Conservation (phyloP, 805 yeast species). For the Blastobotrys peoriensis region DNA sequence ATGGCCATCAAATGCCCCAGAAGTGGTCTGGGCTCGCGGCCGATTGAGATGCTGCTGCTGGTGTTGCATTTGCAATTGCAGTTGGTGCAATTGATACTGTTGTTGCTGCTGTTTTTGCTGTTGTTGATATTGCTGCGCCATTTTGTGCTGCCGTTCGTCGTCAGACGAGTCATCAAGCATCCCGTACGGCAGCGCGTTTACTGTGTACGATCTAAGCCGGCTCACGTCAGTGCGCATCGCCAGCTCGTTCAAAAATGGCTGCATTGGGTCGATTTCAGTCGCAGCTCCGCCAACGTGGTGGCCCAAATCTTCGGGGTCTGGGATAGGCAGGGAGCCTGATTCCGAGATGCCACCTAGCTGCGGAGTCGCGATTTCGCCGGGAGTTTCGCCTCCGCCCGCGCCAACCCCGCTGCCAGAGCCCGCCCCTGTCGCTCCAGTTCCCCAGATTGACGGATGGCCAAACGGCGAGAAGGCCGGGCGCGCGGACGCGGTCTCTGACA, state of each 20-base stretch:
- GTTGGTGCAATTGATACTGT: slow-evolving; percentile 4
- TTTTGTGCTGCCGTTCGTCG: slow-evolving; percentile 11
- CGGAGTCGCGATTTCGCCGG: slow-evolving; percentile 17
- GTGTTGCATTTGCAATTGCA: slow-evolving; percentile 10
- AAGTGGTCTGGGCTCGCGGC: slow-evolving; percentile 17
- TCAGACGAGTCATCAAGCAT: slow-evolving; percentile 15
- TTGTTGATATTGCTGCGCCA: slow-evolving; percentile 5
- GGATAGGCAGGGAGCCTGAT: slow-evolving; percentile 17
- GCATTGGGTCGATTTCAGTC: slow-evolving; percentile 22
- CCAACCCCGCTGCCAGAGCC: too few relatives aligned
- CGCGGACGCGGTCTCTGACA: slow-evolving; percentile 17
- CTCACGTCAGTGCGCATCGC: slow-evolving; percentile 29
- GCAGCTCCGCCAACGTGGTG: slow-evolving; percentile 8
- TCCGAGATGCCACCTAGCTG: slow-evolving; percentile 13
- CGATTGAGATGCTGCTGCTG: slow-evolving; percentile 17
- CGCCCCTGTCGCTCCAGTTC: slow-evolving; percentile 12
- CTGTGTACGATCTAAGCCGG: slow-evolving; percentile 29
- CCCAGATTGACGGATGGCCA: slow-evolving; percentile 25
- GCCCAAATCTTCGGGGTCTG: slow-evolving; percentile 14
- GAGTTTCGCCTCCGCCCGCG: slow-evolving; percentile 14
- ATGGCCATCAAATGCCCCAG: slow-evolving; percentile 13
- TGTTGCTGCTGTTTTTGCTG: slow-evolving; percentile 9
- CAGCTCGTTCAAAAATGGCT: slow-evolving; percentile 26
- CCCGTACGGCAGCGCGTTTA: slow-evolving; percentile 18
- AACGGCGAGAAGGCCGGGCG: slow-evolving; percentile 24